Evolutionary conservation across 176 grass and related monocot genomes (phyloP).

Genomic region (Raddia guianensis): DNA sequence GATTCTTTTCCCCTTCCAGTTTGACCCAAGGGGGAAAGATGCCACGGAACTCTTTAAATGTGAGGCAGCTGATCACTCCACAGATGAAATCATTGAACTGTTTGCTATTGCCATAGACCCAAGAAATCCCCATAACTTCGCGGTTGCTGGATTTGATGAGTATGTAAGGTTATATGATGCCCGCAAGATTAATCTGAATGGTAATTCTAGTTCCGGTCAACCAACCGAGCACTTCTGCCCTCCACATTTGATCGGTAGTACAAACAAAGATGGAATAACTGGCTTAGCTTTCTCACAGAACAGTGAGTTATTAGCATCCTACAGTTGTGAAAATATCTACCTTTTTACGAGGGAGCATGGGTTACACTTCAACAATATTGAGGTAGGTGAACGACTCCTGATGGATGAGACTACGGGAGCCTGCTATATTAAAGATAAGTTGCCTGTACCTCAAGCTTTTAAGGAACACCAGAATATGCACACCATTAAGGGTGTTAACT

Average conservation of each 20-base stretch:
- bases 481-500: constrained; percentile 67
- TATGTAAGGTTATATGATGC: constrained; percentile 64
- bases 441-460: constrained; percentile 45
- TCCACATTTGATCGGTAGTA: constrained; percentile 32
- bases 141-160: constrained; percentile 64
- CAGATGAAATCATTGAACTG: constrained; percentile 22
- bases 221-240: constrained; percentile 55
- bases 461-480: constrained; percentile 57
- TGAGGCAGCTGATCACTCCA: background rate
- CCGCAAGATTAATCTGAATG: constrained; percentile 55
- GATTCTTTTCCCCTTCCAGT: constrained; percentile 46
- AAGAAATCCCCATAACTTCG: constrained; percentile 57
- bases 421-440: constrained; percentile 29
- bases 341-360: constrained; percentile 71
- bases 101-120: constrained; percentile 67
- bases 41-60: constrained; percentile 47
- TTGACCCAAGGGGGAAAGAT: constrained; percentile 64
- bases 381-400: constrained; percentile 14
- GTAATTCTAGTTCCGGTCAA: constrained; percentile 37
- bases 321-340: constrained; percentile 63
- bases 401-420: constrained; percentile 23
- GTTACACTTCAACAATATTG: constrained; percentile 45
- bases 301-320: constrained; percentile 73
- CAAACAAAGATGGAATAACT: constrained; percentile 54
- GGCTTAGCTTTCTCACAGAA: constrained; percentile 73